Evolutionary conservation across 2,329 filamentous ascomycete species (phyloP), one percentile per base, ranked within the genome.

Genomic region (Calonectria naviculata): DNA sequence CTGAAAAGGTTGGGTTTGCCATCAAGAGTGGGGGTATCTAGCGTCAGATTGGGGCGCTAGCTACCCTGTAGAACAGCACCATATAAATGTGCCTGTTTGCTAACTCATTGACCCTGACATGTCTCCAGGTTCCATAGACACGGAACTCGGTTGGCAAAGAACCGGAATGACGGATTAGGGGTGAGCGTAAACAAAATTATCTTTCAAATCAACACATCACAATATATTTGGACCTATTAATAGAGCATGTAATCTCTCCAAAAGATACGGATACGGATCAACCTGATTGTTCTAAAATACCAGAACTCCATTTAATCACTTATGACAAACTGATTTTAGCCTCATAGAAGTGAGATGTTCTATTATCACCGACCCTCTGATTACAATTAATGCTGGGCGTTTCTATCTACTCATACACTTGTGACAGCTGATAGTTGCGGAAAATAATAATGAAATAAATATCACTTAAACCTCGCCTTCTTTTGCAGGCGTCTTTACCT

Each of bases 401-500:
- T 38, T 8, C 21, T 28, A 26, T 38, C 21, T 28, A 38, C 19
- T 2, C 7, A 58, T 19, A 42, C 24, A 42, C n/a, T 28, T 26
- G 36, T n/a, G n/a, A n/a, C n/a, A n/a, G n/a, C n/a, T n/a, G n/a
- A n/a, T n/a, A n/a, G n/a, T n/a, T n/a, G 9, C 19, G 41, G 6
- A 3, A 9, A 10, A 21, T 54, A 31, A 36, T 24, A 31, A 24
- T 2, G 38, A 54, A 34, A 61, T 58, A 21, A 9, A 21, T 31
- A n/a, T n/a, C n/a, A n/a, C n/a, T 76, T 34, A 79, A 26, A 68
- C 77, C 12, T 79, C 74, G 19, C 65, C 71, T 19, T 60, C 38
- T 13, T 65, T 60, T 3, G 31, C 61, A 34, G 64, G 49, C 7
- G 74, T 67, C 73, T 81, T 82, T 74, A 84, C 83, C 36, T 85